Percentiles rank a stretch among this genome's conserved stretches.
phyloP scores from a whole-genome alignment of 1,284 basidiomycete genomes.

The Xerocomus amazonicus region DNA sequence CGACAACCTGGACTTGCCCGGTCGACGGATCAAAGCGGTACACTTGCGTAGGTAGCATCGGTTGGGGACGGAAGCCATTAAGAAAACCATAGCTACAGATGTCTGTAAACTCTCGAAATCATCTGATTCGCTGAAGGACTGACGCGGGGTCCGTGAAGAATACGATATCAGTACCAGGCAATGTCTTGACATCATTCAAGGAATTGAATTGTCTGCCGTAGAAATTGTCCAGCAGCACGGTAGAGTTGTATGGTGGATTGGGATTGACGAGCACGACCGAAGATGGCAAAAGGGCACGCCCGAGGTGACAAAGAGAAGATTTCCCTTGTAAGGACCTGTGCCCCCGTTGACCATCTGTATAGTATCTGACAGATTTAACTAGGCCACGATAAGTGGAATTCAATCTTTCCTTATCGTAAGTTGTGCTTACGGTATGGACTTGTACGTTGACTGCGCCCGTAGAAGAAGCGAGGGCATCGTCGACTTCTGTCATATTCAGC shows the following conservation, averaged over 20 bases:
- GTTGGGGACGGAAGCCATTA: conserved; percentile 61
- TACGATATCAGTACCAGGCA: conserved; percentile 55
- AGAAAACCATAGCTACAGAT: conserved; percentile 55
- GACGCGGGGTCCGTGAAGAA: conserved; percentile 66
- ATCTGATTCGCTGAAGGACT: conserved; percentile 18
- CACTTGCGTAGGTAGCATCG: conserved; percentile 67
- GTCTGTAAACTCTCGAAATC: background rate
- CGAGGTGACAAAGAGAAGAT: conserved; percentile 63
- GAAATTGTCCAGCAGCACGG: conserved; percentile 65
- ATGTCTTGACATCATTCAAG: conserved; percentile 74
- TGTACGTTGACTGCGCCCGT: conserved; percentile 49
- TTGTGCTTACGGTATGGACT: conserved; percentile 33
- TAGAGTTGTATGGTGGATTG: conserved; percentile 54
- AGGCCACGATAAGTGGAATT: background rate
- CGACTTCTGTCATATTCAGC: conserved; percentile 45
- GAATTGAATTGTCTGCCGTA: conserved; percentile 81
- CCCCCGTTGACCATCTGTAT: conserved; percentile 75
- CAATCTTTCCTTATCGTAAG: conserved; percentile 18
- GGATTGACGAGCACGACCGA: conserved; percentile 68
- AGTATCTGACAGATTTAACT: conserved; percentile 39
- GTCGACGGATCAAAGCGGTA: conserved; percentile 68
- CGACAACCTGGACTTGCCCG: conserved; percentile 62
- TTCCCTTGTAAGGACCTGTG: conserved; percentile 63
- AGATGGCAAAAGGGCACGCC: conserved; percentile 60
- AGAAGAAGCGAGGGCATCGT: conserved; percentile 35